Evolutionary conservation across 1,284 basidiomycete genomes (phyloP).

Genomic region (Jaminaea rosea): DNA sequence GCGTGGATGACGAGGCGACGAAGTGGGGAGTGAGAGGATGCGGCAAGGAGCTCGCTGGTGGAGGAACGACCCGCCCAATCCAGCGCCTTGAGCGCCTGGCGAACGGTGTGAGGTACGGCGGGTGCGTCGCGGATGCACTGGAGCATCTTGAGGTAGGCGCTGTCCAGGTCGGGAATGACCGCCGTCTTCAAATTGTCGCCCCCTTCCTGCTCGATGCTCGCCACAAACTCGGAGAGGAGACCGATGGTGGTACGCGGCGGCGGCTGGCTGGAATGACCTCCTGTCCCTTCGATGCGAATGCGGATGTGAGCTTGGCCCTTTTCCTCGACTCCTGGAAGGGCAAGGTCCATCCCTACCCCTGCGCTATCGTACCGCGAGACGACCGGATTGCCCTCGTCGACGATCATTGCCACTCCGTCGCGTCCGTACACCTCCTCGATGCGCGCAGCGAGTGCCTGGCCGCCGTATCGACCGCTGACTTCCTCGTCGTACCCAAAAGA

Average conservation of each 20-base stretch:
- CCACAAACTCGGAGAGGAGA: slow-evolving; percentile 55
- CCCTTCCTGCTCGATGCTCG: slow-evolving; percentile 55
- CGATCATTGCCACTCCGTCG: slow-evolving; percentile 27
- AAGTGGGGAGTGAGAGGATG: neutral
- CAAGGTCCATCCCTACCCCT: slow-evolving; percentile 25
- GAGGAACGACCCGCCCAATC: neutral
- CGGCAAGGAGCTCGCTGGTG: neutral
- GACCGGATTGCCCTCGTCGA: slow-evolving; percentile 37
- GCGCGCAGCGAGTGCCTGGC: slow-evolving; percentile 14
- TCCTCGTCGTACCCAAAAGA: slow-evolving; percentile 66
- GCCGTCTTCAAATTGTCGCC: slow-evolving; percentile 52
- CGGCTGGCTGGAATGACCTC: slow-evolving; percentile 61
- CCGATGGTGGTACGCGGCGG: slow-evolving; percentile 57
- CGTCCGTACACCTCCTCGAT: slow-evolving; percentile 25
- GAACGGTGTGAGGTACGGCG: slow-evolving; percentile 44
- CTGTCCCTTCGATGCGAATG: slow-evolving; percentile 52
- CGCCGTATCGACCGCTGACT: slow-evolving; percentile 15
- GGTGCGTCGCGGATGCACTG: slow-evolving; percentile 54
- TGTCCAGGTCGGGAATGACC: slow-evolving; percentile 45
- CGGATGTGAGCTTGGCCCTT: slow-evolving; percentile 60
- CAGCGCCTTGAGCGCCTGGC: neutral
- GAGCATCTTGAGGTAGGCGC: slow-evolving; percentile 49
- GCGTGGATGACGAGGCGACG: neutral
- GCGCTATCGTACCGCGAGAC: slow-evolving; percentile 15
- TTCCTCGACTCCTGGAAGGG: slow-evolving; percentile 55